phyloP scores from a whole-genome alignment of 1,284 basidiomycete species.

The Ceratobasidium sp. region DNA sequence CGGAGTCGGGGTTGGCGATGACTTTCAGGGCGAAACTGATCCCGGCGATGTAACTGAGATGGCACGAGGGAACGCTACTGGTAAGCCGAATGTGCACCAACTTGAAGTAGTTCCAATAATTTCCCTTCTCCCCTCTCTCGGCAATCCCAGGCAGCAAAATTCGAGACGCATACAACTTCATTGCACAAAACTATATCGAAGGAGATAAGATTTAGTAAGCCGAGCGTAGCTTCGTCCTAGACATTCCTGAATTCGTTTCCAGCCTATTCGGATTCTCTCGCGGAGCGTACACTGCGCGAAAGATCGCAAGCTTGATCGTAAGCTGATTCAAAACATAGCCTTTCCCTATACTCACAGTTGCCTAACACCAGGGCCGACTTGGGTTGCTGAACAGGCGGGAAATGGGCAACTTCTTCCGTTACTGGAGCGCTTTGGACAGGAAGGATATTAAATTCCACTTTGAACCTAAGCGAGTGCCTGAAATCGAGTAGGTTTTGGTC shows the following conservation, averaged over 20 bases:
- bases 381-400: constrained; percentile 36
- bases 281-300: constrained; percentile 47
- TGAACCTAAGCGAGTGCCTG: neutral
- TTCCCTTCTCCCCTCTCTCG: too few species aligned
- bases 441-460: neutral
- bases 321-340: neutral
- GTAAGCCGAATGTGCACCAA: neutral
- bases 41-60: neutral
- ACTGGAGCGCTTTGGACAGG: constrained; percentile 19
- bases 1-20: constrained; percentile 26
- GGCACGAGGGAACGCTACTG: constrained; percentile 10
- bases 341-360: too few species aligned
- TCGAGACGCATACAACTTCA: constrained; percentile 47
- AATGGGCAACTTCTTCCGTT: constrained; percentile 40
- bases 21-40: constrained; percentile 19
- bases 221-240: neutral
- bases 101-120: constrained; percentile 22
- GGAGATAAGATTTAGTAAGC: constrained; percentile 31
- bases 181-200: constrained; percentile 44
- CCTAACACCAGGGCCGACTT: constrained; percentile 14
- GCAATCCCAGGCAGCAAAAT: too few species aligned
- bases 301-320: constrained; percentile 44
- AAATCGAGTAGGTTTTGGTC: neutral
- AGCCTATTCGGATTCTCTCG: constrained; percentile 45
- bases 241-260: neutral